phyloP scores from a whole-genome alignment of 306 rosid genomes.

The Hylodesmum podocarpum region DNA sequence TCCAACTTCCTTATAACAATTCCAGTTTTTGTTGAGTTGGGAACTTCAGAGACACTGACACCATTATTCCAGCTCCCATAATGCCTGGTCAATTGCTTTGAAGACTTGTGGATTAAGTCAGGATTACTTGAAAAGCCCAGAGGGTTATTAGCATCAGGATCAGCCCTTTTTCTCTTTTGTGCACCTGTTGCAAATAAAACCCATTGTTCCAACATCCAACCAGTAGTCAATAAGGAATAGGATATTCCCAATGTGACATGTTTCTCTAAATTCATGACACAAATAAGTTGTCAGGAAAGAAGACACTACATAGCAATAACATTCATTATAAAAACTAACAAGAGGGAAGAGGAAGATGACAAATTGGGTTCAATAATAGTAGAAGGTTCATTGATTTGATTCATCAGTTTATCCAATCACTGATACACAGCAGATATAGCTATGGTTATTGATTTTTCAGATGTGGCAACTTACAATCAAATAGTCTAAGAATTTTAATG shows the following conservation, averaged over 20 bases:
- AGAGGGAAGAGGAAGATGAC: not conserved
- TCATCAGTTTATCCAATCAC: slow-evolving; percentile 20
- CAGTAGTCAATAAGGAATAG: slow-evolving; percentile 2
- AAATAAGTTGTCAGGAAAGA: slow-evolving; percentile 17
- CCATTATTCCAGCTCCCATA: slow-evolving; percentile 19
- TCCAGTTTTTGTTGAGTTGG: slow-evolving; percentile 17
- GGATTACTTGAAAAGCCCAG: slow-evolving; percentile 26
- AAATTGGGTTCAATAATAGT: not conserved
- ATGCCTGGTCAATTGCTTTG: slow-evolving; percentile 28
- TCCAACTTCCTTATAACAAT: slow-evolving; percentile 11
- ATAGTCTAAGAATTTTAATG: not conserved
- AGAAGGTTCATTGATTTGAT: not conserved
- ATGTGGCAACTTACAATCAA: not conserved
- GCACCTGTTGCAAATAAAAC: slow-evolving; percentile 44
- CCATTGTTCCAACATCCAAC: not conserved
- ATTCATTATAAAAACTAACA: not conserved
- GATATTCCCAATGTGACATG: slow-evolving; percentile 1
- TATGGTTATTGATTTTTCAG: slow-evolving; percentile 1
- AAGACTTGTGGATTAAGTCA: slow-evolving; percentile 23
- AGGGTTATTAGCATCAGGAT: slow-evolving; percentile 23
- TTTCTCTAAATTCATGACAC: slow-evolving; percentile 6
- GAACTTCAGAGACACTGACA: slow-evolving; percentile 32
- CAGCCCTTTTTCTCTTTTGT: slow-evolving; percentile 50
- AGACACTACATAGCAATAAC: not conserved
- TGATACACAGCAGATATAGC: not conserved